phyloP scores from a whole-genome alignment of 177 flowering plant genomes.

The Vitis hybrid region DNA sequence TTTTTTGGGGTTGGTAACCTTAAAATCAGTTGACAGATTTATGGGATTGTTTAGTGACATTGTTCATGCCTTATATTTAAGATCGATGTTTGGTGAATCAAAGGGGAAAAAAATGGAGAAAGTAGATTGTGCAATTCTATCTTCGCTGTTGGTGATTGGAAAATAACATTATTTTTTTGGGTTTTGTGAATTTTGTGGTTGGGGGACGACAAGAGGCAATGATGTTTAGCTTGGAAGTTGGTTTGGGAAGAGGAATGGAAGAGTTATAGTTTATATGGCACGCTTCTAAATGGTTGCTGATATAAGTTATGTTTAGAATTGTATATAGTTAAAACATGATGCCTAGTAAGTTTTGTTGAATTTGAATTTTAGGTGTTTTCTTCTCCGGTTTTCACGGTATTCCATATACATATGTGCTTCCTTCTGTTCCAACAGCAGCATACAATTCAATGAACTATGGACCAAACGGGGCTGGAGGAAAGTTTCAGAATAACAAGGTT shows the following conservation, averaged over 20 bases:
- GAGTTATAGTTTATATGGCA: neutral
- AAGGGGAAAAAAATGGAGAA: neutral
- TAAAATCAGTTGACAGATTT: too few relatives aligned
- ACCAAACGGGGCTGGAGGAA: slow-evolving; percentile 58
- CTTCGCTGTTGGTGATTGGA: neutral
- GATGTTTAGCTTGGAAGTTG: neutral
- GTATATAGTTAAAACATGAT: slow-evolving; percentile 12
- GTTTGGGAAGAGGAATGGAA: neutral
- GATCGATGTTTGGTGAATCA: neutral
- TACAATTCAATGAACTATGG: slow-evolving; percentile 57
- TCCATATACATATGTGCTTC: slow-evolving; percentile 51
- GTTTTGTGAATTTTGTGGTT: too few relatives aligned
- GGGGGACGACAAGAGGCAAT: too few relatives aligned
- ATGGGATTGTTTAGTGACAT: too few relatives aligned
- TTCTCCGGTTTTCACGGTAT: slow-evolving; percentile 56
- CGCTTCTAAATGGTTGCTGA: neutral
- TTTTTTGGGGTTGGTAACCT: too few relatives aligned
- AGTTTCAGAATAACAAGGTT: slow-evolving; percentile 72
- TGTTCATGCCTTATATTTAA: neutral
- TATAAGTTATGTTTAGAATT: too few relatives aligned
- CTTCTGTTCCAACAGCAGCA: slow-evolving; percentile 56
- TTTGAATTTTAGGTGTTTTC: slow-evolving; percentile 50
- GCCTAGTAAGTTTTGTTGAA: slow-evolving; percentile 20
- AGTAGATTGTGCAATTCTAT: too few relatives aligned
- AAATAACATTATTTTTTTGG: neutral